A percentile compares a stretch with the other conserved stretches of the same genome.
Conservation (phyloP, 352 stramenopile species). For the Phytopythium chamaehyphon region DNA sequence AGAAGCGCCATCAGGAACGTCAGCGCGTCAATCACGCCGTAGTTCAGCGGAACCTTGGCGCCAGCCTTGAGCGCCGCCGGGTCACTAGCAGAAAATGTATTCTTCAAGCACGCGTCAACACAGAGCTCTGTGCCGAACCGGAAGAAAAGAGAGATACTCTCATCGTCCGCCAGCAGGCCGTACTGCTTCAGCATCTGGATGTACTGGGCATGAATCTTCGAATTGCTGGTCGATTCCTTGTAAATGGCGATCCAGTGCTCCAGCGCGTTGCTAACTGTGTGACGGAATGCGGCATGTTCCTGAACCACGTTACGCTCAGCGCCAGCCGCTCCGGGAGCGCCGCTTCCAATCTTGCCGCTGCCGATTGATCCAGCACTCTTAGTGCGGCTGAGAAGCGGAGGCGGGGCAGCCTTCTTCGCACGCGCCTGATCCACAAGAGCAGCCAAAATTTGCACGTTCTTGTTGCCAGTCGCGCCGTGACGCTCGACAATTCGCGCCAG, state of each 20-base stretch:
- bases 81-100: conserved; percentile 36
- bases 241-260: conserved; percentile 98
- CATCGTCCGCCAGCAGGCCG: conserved; percentile 94
- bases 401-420: conserved; percentile 33
- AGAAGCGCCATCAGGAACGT: conserved; percentile 96
- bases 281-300: conserved; percentile 76
- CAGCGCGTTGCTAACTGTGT: conserved; percentile 91
- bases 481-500: conserved; percentile 84
- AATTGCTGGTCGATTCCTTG: conserved; percentile 89
- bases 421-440: conserved; percentile 77
- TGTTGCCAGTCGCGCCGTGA: conserved; percentile 66
- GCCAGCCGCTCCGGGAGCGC: background rate
- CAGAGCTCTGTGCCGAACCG: conserved; percentile 96
- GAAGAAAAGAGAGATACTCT: conserved; percentile 97
- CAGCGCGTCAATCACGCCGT: conserved; percentile 95
- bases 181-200: conserved; percentile 97
- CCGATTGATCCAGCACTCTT: conserved; percentile 66
- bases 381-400: conserved; percentile 10
- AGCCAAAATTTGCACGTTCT: conserved; percentile 84
- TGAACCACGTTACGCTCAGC: conserved; percentile 47
- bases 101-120: conserved; percentile 95
- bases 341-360: conserved; percentile 25
- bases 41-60: conserved; percentile 74
- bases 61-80: conserved; percentile 29
- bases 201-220: conserved; percentile 96